These are phyloP conservation scores for Mortierella hygrophila DNA, from an alignment of 192 early-diverging fungal genomes.

Conservation along the genomic window DNA sequence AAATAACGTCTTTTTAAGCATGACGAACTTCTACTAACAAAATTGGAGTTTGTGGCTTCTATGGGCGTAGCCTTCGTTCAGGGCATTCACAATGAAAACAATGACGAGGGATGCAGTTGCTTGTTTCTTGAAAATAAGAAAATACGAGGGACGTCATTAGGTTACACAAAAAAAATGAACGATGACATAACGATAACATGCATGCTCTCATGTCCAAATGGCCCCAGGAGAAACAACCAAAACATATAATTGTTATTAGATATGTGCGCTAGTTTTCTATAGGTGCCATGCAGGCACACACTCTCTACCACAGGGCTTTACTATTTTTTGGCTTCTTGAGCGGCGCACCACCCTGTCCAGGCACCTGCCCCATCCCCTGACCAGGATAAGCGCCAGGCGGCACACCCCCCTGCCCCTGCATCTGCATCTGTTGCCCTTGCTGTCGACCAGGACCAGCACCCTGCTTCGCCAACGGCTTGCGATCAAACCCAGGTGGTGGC, in stretches of 20 bases:
- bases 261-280: not conserved
- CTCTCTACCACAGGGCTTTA: conserved; percentile 34
- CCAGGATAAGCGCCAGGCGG: conserved; percentile 20
- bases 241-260: no score
- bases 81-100: no score
- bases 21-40: no score
- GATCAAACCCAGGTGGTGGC: conserved; percentile 38
- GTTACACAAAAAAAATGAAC: not conserved
- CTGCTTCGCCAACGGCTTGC: not conserved
- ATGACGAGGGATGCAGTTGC: not conserved
- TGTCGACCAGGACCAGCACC: not conserved
- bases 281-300: not conserved
- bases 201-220: no score
- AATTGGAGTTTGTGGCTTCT: no score
- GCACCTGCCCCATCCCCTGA: conserved; percentile 5
- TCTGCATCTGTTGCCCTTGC: not conserved
- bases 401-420: not conserved
- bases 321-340: conserved; percentile 31
- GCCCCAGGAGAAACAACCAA: no score
- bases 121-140: not conserved
- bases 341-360: conserved; percentile 7
- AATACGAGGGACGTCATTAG: not conserved
- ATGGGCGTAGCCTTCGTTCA: no score
- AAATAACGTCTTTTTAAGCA: no score
- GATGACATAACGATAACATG: no score